Evolutionary conservation across 2,329 filamentous ascomycete species (phyloP).

Genomic region (Fusarium sp.): DNA sequence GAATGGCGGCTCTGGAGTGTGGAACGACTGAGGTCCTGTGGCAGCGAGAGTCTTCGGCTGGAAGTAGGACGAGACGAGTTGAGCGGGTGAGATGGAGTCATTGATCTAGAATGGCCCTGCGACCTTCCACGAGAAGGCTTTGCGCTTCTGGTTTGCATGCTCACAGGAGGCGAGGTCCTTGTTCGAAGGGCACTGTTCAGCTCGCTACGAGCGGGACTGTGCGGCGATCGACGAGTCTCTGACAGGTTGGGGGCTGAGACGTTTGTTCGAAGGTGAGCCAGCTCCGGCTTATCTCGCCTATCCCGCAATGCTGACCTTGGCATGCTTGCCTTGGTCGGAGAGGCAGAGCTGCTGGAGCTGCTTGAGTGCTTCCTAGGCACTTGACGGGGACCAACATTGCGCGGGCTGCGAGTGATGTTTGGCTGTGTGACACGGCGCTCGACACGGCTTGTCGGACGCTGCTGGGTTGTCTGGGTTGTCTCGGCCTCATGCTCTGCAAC

Average conservation of each 20-base stretch:
- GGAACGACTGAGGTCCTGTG: constrained; percentile 32
- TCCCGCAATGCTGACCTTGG: constrained; percentile 3
- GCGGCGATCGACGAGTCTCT: constrained; percentile 16
- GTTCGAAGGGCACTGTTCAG: constrained; percentile 41
- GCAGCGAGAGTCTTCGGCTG: constrained; percentile 31
- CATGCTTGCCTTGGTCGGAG: constrained; percentile 6
- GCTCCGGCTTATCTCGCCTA: constrained; percentile 26
- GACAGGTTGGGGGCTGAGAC: constrained; percentile 43
- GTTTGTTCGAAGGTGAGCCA: constrained; percentile 30
- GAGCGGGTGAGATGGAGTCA: constrained; percentile 28
- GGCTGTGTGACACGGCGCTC: background rate
- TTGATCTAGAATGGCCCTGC: constrained; percentile 19
- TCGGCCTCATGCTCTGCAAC: constrained; percentile 3
- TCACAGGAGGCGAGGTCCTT: constrained; percentile 53
- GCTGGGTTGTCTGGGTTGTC: constrained; percentile 2
- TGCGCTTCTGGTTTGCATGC: constrained; percentile 52
- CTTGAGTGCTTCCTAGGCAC: constrained; percentile 7
- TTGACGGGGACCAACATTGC: constrained; percentile 5
- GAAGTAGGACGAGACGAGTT: constrained; percentile 7
- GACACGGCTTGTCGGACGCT: constrained; percentile 23
- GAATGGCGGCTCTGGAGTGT: constrained; percentile 27
- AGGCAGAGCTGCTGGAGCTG: constrained; percentile 10
- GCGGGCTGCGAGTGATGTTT: background rate
- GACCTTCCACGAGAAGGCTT: constrained; percentile 35
- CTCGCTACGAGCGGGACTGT: constrained; percentile 17